These are phyloP conservation scores for Exophiala aquamarina DNA, from an alignment of 2,329 filamentous ascomycete genomes.

Conservation along the genomic window DNA sequence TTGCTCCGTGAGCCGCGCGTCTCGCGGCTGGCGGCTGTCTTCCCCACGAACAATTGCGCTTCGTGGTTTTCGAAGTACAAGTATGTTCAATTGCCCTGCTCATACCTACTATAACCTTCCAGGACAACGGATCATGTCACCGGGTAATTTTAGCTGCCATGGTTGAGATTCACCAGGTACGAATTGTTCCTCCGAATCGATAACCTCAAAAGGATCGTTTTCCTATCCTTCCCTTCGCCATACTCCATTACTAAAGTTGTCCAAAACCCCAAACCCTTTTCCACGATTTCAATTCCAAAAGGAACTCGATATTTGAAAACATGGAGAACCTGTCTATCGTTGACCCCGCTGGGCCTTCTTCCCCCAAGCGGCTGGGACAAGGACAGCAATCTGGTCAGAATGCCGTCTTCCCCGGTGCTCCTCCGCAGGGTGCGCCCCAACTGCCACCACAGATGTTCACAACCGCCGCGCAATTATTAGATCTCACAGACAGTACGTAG, in stretches of 20 bases:
- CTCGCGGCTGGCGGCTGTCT: no score
- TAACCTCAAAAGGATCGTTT: no score
- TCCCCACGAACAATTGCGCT: no score
- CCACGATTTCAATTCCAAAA: no score
- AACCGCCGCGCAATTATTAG: slow-evolving; percentile 89
- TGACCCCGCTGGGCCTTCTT: slow-evolving; percentile 22
- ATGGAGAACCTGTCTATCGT: slow-evolving; percentile 33
- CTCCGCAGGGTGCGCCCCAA: slow-evolving; percentile 44
- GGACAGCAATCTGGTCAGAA: slow-evolving; percentile 20
- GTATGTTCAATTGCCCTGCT: slow-evolving; percentile 8
- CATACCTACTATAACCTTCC: not conserved
- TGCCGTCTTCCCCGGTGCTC: slow-evolving; percentile 20
- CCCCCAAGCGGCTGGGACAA: slow-evolving; percentile 12
- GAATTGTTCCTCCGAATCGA: slow-evolving; percentile 3
- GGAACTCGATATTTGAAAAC: no score
- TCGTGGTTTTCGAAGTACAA: no score
- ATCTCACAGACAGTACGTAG: slow-evolving; percentile 90
- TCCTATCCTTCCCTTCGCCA: no score
- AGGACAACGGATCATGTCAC: not conserved
- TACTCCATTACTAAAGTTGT: no score
- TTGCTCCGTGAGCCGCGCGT: no score
- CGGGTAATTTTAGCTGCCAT: slow-evolving; percentile 11
- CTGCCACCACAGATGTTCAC: slow-evolving; percentile 91
- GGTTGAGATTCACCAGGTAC: slow-evolving; percentile 3
- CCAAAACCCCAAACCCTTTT: no score